phyloP scores from a whole-genome alignment of 2,329 filamentous ascomycete genomes.

The Trichophaea hybrida region DNA sequence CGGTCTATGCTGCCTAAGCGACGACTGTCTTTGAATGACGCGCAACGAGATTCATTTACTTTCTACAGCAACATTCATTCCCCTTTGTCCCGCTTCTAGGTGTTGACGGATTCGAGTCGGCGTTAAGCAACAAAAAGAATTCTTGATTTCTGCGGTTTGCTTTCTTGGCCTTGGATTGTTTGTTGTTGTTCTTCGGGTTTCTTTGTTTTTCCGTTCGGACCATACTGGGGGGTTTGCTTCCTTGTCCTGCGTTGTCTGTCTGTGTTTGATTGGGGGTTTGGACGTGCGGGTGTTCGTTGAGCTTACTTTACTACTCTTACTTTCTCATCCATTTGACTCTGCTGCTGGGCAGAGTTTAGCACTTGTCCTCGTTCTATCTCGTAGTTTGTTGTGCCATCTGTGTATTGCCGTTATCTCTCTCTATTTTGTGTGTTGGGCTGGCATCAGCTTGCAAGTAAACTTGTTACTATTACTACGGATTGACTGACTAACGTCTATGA shows the following conservation, averaged over 20 bases:
- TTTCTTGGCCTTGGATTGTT: neutral
- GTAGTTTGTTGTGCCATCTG: no score
- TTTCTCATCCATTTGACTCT: neutral
- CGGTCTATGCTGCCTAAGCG: slow-evolving; percentile 28
- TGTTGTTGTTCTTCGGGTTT: slow-evolving; percentile 3
- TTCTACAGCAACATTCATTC: neutral
- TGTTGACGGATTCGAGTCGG: slow-evolving; percentile 4
- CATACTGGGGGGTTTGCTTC: neutral
- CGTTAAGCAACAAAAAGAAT: slow-evolving; percentile 9
- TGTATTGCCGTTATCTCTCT: no score
- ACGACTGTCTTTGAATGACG: neutral
- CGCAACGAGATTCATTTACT: neutral
- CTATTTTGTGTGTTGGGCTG: no score
- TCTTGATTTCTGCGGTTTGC: slow-evolving; percentile 5
- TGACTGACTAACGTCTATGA: no score
- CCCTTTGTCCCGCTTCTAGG: neutral
- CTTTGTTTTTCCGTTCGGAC: neutral
- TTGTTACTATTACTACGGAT: no score
- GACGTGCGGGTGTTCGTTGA: neutral
- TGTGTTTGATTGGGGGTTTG: neutral
- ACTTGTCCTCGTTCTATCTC: no score
- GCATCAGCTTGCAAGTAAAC: no score
- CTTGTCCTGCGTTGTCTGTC: neutral
- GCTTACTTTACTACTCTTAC: neutral
- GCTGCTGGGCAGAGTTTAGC: no score